These are phyloP conservation scores for Schizophyllum amplum DNA, from an alignment of 1,284 basidiomycete species.

Conservation along the genomic window DNA sequence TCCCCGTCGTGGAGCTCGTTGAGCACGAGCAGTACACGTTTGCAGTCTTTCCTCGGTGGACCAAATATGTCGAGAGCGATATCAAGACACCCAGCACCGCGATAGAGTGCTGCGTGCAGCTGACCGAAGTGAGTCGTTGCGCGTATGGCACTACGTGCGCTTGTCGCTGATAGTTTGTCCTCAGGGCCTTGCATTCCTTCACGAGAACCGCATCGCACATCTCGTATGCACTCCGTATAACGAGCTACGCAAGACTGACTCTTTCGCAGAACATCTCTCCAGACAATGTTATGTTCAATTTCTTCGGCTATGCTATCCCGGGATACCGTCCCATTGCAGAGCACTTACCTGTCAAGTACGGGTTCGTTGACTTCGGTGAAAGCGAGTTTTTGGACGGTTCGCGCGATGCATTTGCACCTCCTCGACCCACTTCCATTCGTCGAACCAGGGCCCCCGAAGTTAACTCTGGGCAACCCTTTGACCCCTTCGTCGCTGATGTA, in stretches of 20 bases:
- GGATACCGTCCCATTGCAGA: background rate
- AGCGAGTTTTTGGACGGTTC: background rate
- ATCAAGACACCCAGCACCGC: background rate
- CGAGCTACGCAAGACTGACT: background rate
- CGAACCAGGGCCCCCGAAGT: background rate
- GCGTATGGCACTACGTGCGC: background rate
- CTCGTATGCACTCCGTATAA: background rate
- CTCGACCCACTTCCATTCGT: background rate
- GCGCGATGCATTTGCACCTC: background rate
- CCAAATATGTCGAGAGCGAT: background rate
- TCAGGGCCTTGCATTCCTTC: background rate
- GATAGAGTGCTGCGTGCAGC: background rate
- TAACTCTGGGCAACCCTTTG: background rate
- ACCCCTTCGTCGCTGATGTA: background rate
- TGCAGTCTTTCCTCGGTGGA: background rate
- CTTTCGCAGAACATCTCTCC: background rate
- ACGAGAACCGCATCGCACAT: background rate
- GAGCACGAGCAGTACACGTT: background rate
- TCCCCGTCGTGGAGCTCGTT: constrained; percentile 5
- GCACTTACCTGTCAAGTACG: background rate
- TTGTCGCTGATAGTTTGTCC: background rate
- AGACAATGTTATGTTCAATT: background rate
- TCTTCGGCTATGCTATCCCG: background rate
- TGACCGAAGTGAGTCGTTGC: background rate
- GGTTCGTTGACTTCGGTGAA: background rate